phyloP scores from a whole-genome alignment of 2,329 filamentous ascomycete species.

The Ophiognomonia clavigignenti-juglandacearum region DNA sequence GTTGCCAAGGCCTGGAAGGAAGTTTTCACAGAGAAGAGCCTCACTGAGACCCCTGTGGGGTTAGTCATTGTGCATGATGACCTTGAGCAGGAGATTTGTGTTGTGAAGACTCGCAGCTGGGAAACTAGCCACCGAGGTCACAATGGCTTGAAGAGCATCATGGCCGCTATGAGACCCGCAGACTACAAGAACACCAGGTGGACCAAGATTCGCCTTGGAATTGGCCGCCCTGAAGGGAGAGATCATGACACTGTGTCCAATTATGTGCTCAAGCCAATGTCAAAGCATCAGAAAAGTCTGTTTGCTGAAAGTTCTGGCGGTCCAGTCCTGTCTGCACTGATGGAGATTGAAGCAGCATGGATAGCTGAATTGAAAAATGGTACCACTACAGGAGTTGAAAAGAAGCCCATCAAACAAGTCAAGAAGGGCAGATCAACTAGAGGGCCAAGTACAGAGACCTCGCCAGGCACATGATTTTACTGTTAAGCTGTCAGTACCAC shows the following conservation, averaged over 20 bases:
- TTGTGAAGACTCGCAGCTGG: conserved; percentile 60
- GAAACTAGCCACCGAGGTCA: conserved; percentile 63
- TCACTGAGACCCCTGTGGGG: conserved; percentile 25
- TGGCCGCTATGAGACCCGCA: conserved; percentile 39
- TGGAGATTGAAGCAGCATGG: conserved; percentile 39
- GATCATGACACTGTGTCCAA: conserved; percentile 63
- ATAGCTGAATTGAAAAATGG: conserved; percentile 11
- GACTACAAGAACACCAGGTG: conserved; percentile 37
- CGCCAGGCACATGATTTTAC: not conserved
- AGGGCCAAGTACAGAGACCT: not conserved
- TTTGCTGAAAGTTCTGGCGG: conserved; percentile 49
- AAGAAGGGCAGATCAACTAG: conserved; percentile 7
- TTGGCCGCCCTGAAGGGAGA: conserved; percentile 73
- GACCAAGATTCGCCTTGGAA: conserved; percentile 72
- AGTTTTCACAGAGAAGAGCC: conserved; percentile 30
- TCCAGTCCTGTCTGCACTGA: conserved; percentile 45
- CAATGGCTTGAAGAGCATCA: conserved; percentile 68
- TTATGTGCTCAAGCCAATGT: conserved; percentile 73
- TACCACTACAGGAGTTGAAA: not conserved
- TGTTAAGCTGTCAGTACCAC: not conserved
- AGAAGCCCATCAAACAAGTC: not conserved
- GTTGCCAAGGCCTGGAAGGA: conserved; percentile 62
- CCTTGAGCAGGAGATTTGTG: conserved; percentile 67
- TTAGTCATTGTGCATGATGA: conserved; percentile 88
- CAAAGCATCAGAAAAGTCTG: conserved; percentile 40